A percentile compares a stretch with the other conserved stretches of the same genome.
Conservation (phyloP, 768 basidiomycete genomes). For the Fibroporia radiculosa region DNA sequence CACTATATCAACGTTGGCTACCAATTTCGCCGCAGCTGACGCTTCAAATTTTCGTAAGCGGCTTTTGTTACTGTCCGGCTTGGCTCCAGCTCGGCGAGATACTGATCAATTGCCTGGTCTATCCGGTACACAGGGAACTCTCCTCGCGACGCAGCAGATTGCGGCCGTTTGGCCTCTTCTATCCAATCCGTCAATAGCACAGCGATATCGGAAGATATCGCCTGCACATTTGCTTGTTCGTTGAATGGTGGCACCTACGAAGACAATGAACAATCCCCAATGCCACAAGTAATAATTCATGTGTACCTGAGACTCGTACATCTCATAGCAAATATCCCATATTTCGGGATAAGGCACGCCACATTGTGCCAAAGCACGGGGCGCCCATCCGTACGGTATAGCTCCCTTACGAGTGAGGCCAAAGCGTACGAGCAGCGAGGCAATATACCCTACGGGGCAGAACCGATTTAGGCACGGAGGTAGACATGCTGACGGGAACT, state of each 20-base stretch:
- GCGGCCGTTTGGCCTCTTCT: constrained; percentile 66
- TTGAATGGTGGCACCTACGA: constrained; percentile 76
- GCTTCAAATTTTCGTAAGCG: constrained; percentile 63
- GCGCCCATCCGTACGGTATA: constrained; percentile 74
- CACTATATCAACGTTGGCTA: too few relatives aligned
- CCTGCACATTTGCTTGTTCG: constrained; percentile 69
- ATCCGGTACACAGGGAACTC: constrained; percentile 77
- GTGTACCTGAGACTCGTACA: constrained; percentile 58
- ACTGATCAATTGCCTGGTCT: constrained; percentile 66
- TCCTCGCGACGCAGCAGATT: constrained; percentile 49
- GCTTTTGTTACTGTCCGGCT: constrained; percentile 53
- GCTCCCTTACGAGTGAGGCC: constrained; percentile 50
- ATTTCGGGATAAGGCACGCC: constrained; percentile 75
- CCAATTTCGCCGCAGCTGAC: constrained; percentile 67
- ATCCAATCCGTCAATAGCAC: constrained; percentile 77
- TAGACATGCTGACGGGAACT: constrained; percentile 23
- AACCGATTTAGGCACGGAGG: neutral
- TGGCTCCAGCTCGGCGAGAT: constrained; percentile 62
- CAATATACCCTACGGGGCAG: constrained; percentile 53
- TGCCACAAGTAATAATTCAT: constrained; percentile 3
- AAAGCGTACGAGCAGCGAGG: constrained; percentile 70
- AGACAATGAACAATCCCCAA: constrained; percentile 4
- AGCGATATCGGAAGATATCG: constrained; percentile 76
- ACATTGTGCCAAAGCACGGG: constrained; percentile 71
- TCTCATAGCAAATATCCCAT: constrained; percentile 84